Base-by-base conservation (phyloP, 345 rosid genomes). In the Tarenaya hassleriana region DNA sequence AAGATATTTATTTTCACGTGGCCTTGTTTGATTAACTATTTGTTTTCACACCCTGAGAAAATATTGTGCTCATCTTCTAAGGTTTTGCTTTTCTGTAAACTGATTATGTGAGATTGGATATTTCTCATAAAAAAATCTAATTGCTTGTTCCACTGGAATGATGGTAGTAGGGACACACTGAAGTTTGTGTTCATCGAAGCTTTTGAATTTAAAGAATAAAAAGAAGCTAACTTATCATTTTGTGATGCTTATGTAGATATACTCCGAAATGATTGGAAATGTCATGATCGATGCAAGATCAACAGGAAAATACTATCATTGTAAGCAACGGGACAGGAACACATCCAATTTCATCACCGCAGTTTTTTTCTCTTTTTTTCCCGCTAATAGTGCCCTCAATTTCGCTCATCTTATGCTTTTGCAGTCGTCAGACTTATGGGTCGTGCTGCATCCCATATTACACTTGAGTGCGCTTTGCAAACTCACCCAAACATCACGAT, bases 381-480 rank as follows among this genome's bases (percentile, higher is more conserved):
- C n/a, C n/a, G 11, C 45, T 52, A 35, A 31, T 66, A 42, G 46
- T 65, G 16, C 55, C 37, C 1, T n/a, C 39, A 47, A 48, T 53
- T 32, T 14, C 17, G 35, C 48, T 41, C 42, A 40, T 34, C n/a
- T 48, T 24, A 64, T 68, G 52, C 12, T n/a, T 47, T 38, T 70
- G 40, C 80, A 92, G 98, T 94, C 80, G 99, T 94, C 41, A 66
- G 99, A 58, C 94, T 94, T 50, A 94, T 94, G 99, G 99, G 99
- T 34, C 99, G 99, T 67, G 95, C 99, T 16, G 99, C 99, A 62
- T 94, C 99, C 47, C 99, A 94, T 67, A 88, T 94, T 61, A 94
- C 99, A 13, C 76, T 94, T 53, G 97, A 94, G 77, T 88, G 99
- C 73, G 99, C 99, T 63, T 64, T 94, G 73, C 97, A 94, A 73